phyloP scores from a whole-genome alignment of 2,329 filamentous ascomycete genomes.

The Trichophyton schoenleinii region DNA sequence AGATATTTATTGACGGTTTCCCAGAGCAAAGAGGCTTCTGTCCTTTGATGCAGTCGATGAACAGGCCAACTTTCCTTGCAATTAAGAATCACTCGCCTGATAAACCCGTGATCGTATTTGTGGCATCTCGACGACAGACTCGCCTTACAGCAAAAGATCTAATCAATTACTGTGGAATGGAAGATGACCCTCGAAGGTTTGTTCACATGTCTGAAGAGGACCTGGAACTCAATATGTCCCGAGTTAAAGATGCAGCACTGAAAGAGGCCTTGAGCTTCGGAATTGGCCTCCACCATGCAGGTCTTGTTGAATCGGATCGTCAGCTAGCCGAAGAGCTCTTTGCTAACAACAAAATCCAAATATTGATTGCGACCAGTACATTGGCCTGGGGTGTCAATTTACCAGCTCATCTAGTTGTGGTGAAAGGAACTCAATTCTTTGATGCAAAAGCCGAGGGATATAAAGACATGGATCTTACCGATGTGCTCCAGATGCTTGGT shows the following conservation, averaged over 20 bases:
- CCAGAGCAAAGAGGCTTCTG: conserved; percentile 92
- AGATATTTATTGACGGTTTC: conserved; percentile 96
- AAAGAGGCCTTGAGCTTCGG: conserved; percentile 93
- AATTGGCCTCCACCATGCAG: conserved; percentile 92
- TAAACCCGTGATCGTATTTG: conserved; percentile 97
- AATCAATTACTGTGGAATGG: conserved; percentile 96
- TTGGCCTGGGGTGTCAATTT: conserved; percentile 97
- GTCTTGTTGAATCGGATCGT: conserved; percentile 86
- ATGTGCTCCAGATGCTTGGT: conserved; percentile 95
- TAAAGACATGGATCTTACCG: conserved; percentile 96
- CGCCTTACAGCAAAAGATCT: conserved; percentile 88
- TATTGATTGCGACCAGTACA: conserved; percentile 88
- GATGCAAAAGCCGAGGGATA: conserved; percentile 97
- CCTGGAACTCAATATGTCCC: conserved; percentile 68
- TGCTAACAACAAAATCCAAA: conserved; percentile 94
- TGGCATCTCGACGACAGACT: conserved; percentile 88
- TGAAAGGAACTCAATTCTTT: conserved; percentile 96
- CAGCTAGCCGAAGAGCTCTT: conserved; percentile 90
- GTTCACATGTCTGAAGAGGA: conserved; percentile 92
- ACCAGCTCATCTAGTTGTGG: conserved; percentile 89
- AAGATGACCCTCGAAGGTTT: conserved; percentile 90
- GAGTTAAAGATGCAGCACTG: conserved; percentile 86
- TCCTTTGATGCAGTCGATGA: conserved; percentile 98
- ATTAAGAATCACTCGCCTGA: conserved; percentile 94
- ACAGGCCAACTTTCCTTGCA: conserved; percentile 86